Percentiles rank a stretch among this genome's conserved stretches.
These are phyloP conservation scores for Russula olivacea DNA, from an alignment of 768 basidiomycete species.

Conservation along the genomic window DNA sequence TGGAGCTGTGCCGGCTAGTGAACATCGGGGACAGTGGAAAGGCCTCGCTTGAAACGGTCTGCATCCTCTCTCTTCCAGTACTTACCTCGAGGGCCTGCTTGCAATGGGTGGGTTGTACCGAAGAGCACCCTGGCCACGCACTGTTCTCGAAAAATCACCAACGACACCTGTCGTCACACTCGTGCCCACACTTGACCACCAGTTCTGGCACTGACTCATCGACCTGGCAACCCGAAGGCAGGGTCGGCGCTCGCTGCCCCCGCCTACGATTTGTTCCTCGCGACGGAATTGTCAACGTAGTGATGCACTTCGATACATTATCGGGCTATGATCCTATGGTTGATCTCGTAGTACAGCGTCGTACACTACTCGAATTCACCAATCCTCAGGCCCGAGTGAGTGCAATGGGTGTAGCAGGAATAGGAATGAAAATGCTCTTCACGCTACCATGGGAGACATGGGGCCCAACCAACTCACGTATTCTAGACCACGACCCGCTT, in stretches of 20 bases:
- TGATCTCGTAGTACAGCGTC: constrained; percentile 9
- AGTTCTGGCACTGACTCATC: background rate
- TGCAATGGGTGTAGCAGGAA: too few relatives aligned
- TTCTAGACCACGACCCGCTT: constrained; percentile 1
- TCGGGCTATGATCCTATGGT: background rate
- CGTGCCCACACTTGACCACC: too few relatives aligned
- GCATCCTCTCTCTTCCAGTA: constrained; percentile 13
- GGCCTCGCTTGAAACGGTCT: constrained; percentile 6
- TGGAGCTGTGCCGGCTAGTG: constrained; percentile 6
- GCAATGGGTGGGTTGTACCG: constrained; percentile 6
- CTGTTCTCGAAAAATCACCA: constrained; percentile 1
- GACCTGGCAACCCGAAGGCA: background rate
- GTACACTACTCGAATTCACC: constrained; percentile 2
- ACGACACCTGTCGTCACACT: background rate
- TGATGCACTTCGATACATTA: background rate
- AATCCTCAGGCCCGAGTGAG: background rate
- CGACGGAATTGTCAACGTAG: constrained; percentile 12
- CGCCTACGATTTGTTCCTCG: background rate
- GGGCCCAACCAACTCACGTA: constrained; percentile 1
- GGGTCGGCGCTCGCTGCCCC: background rate
- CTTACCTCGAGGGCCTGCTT: background rate
- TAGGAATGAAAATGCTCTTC: too few relatives aligned
- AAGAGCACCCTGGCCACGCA: constrained; percentile 11
- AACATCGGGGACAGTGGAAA: background rate
- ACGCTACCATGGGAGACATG: constrained; percentile 8